Evolutionary conservation across 2,329 filamentous ascomycete species (phyloP), one percentile per base, ranked within the genome.

Genomic region (Chaetothyriales sp.): DNA sequence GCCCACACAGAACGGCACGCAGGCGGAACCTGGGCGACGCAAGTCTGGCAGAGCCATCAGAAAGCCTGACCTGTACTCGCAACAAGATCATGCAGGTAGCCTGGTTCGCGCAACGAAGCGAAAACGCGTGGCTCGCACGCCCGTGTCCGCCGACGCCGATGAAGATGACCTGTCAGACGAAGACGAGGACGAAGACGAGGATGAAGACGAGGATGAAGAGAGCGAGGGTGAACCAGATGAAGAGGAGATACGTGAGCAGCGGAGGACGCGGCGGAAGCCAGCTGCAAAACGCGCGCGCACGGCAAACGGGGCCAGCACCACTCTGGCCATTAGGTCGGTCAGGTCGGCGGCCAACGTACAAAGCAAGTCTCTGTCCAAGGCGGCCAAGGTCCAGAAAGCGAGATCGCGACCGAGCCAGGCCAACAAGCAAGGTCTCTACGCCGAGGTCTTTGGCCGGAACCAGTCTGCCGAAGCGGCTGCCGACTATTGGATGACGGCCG

Each of bases 361-460:
- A 57, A 64, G 65, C 32, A 70, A 65, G 60, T 20, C 52, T 19
- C 48, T 46, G n/a, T 44, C 49, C 4, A 61, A 59, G 46, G 70
- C 69, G 51, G 58, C 67, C 44, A 73, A 72, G 53, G 63, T 66
- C 18, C 71, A 71, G 59, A 78, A 75, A 57, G 69, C 70, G 46
- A 72, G 71, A 43, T 65, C 72, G 20, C 70, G 74, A 53, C 73
- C 74, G 52, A 74, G 71, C 59, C 69, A 72, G 52, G 70, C 74
- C 50, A 71, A 74, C 43, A 72, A 76, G 54, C 70, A 69, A 18
- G 78, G 79, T 8, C 64, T 83, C 15, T 83, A 78, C 60, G 77
- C 73, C 55, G 76, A 81, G 58, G 72, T 82, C 15, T 82, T 82
- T 61, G 74, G 72, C 28, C 70, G 72, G 55, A 73, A 68, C 48